Conservation (phyloP, 2,329 filamentous ascomycete species). For the Colletotrichum lentis region DNA sequence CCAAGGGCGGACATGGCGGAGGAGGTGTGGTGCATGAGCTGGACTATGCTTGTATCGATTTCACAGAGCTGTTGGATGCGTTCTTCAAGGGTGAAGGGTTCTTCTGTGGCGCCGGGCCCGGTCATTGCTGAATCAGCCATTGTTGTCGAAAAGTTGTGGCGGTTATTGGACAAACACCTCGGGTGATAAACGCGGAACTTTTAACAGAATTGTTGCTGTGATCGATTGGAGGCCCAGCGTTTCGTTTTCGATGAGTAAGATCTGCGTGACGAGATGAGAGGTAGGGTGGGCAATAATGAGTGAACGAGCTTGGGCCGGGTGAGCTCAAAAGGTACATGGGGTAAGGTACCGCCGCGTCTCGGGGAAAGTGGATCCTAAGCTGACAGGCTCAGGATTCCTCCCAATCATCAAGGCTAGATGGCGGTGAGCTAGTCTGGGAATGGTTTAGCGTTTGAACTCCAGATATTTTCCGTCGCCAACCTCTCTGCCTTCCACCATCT, state of each 20-base stretch:
- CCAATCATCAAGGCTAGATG: slow-evolving; percentile 11
- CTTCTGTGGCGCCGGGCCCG: slow-evolving; percentile 45
- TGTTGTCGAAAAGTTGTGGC: background rate
- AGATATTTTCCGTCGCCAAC: slow-evolving; percentile 37
- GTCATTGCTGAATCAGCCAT: slow-evolving; percentile 36
- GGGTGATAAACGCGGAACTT: no score
- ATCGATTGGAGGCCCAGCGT: no score
- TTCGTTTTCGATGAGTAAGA: background rate
- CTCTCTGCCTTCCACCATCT: slow-evolving; percentile 13
- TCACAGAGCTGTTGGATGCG: slow-evolving; percentile 82
- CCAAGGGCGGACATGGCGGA: slow-evolving; percentile 55
- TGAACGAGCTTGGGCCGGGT: slow-evolving; percentile 6
- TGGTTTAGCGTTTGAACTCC: background rate
- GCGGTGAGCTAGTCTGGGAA: background rate
- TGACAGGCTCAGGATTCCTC: background rate
- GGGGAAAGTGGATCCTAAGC: background rate
- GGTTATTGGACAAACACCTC: no score
- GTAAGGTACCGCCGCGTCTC: slow-evolving; percentile 10
- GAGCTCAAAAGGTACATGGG: slow-evolving; percentile 15
- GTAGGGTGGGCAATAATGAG: background rate
- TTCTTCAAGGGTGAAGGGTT: slow-evolving; percentile 76
- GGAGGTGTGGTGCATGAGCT: slow-evolving; percentile 56
- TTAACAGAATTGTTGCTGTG: no score
- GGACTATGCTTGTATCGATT: slow-evolving; percentile 70
- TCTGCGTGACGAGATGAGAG: slow-evolving; percentile 4